Evolutionary conservation across 139 green algal species (phyloP).

Genomic region (Monoraphidium neglectum): DNA sequence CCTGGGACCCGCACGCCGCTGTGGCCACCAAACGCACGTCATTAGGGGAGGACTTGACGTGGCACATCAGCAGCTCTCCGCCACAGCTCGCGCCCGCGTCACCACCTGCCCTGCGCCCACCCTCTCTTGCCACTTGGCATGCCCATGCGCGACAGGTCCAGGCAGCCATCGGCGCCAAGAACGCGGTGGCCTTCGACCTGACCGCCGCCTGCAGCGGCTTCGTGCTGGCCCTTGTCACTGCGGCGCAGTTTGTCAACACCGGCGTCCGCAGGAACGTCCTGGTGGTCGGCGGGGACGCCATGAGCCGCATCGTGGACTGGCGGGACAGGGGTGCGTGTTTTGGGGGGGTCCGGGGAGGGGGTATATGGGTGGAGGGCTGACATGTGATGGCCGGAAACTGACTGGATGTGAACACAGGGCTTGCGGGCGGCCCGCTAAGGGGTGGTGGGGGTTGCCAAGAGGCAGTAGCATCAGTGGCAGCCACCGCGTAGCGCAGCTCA

Average conservation of each 20-base stretch:
- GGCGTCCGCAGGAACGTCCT: constrained; percentile 78
- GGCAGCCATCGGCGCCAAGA: constrained; percentile 79
- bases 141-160: constrained; percentile 68
- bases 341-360: neutral
- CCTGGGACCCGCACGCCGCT: too few species aligned
- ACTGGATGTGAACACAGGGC: too few species aligned
- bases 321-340: constrained; percentile 66
- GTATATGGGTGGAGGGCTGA: neutral
- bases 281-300: constrained; percentile 92
- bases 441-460: neutral
- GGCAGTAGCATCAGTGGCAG: neutral
- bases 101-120: too few species aligned
- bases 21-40: too few species aligned
- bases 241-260: constrained; percentile 78
- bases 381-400: neutral
- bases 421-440: too few species aligned
- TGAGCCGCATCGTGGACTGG: constrained; percentile 96
- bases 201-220: constrained; percentile 98
- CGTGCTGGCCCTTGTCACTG: constrained; percentile 93
- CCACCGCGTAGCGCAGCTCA: neutral
- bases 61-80: too few species aligned
- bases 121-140: too few species aligned
- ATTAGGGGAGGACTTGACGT: too few species aligned
- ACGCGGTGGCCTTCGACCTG: constrained; percentile 92
- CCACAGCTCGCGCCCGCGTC: neutral